Evolutionary conservation across 2,329 filamentous ascomycete species (phyloP).

Genomic region (Cordyceps militaris): DNA sequence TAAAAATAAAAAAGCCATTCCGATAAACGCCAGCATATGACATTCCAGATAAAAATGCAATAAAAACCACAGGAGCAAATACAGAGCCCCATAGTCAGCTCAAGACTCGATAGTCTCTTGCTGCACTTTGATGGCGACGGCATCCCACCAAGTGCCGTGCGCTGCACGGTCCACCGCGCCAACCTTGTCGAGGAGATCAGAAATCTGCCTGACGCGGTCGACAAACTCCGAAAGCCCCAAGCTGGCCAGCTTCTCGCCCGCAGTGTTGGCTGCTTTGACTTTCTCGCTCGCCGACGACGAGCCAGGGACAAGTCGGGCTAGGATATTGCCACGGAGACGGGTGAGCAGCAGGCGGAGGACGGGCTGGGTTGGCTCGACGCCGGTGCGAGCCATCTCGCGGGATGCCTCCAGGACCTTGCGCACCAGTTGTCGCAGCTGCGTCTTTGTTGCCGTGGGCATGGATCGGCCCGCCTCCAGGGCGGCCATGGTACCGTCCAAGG

Average conservation of each 20-base stretch:
- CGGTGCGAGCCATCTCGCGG: slow-evolving; percentile 35
- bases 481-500: slow-evolving; percentile 54
- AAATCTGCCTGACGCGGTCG: slow-evolving; percentile 59
- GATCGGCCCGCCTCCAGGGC: slow-evolving; percentile 54
- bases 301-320: slow-evolving; percentile 55
- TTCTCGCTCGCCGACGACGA: slow-evolving; percentile 65
- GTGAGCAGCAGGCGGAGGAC: slow-evolving; percentile 61
- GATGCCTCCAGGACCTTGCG: slow-evolving; percentile 48
- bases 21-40: not conserved
- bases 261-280: slow-evolving; percentile 60
- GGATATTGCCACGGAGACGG: slow-evolving; percentile 59
- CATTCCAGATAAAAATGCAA: not conserved
- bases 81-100: not conserved
- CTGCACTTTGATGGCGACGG: slow-evolving; percentile 50
- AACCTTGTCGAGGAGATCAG: slow-evolving; percentile 59
- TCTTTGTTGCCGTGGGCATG: slow-evolving; percentile 58
- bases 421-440: slow-evolving; percentile 51
- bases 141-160: slow-evolving; percentile 65
- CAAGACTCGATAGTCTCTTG: slow-evolving; percentile 28
- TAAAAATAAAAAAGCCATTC: not conserved
- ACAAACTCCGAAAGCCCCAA: slow-evolving; percentile 70
- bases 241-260: slow-evolving; percentile 61
- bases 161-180: slow-evolving; percentile 60
- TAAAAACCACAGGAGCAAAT: not conserved
- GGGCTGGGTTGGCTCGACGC: slow-evolving; percentile 43